Evolutionary conservation across 176 grass and related monocot species (phyloP).

Genomic region (Aegilops sharonensis): DNA sequence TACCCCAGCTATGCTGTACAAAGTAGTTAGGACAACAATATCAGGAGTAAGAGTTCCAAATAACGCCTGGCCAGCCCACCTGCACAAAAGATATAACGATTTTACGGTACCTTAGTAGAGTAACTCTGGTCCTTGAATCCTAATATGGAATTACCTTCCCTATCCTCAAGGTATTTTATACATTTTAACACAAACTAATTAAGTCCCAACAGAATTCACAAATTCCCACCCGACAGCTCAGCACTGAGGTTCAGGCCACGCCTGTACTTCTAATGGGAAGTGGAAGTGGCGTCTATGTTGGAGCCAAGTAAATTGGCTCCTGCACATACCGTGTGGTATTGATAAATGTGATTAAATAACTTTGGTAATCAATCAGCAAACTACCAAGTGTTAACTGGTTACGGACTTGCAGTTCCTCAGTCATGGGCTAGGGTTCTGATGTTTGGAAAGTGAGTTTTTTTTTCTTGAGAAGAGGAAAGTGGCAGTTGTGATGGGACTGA

Average conservation of each 20-base stretch:
- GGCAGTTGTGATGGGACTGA: not conserved
- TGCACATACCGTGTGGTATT: not conserved
- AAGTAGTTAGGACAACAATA: constrained; percentile 78
- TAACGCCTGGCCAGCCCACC: constrained; percentile 96
- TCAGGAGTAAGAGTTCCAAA: constrained; percentile 97
- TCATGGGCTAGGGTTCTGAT: not conserved
- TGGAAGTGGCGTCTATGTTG: not conserved
- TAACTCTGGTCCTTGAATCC: not conserved
- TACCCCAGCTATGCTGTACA: constrained; percentile 96
- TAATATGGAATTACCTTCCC: not conserved
- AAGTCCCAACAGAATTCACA: constrained; percentile 6
- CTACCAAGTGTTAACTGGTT: not conserved
- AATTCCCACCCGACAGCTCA: not conserved
- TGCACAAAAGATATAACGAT: constrained; percentile 31
- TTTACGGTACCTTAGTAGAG: not conserved
- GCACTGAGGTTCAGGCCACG: not conserved
- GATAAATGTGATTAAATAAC: not conserved
- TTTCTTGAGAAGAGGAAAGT: not conserved
- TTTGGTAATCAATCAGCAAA: not conserved
- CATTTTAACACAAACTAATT: not conserved
- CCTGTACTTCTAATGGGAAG: not conserved
- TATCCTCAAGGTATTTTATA: not conserved
- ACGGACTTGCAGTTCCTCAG: not conserved
- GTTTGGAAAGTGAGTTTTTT: not conserved
- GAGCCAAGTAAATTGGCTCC: not conserved